Evolutionary conservation across 176 grass and related monocot species (phyloP).

Genomic region (Echinochloa phyllopogon): DNA sequence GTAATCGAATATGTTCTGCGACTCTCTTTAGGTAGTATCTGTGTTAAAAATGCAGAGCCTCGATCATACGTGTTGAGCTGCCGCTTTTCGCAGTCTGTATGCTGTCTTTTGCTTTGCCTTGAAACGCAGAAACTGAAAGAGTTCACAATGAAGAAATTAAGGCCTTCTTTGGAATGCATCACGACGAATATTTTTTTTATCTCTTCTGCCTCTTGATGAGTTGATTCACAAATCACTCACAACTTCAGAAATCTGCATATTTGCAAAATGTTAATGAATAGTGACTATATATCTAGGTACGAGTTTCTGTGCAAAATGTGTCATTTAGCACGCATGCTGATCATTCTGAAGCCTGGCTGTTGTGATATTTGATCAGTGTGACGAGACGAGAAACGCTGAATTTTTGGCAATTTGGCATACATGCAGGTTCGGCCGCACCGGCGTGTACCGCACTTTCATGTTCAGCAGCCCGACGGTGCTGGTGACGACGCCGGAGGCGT

Average conservation of each 20-base stretch:
- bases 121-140: background rate
- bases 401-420: background rate
- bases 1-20: background rate
- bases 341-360: background rate
- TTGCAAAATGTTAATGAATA: background rate
- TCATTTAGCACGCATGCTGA: background rate
- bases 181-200: too few relatives aligned
- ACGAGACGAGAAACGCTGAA: background rate
- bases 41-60: background rate
- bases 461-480: conserved; percentile 87
- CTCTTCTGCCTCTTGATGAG: too few relatives aligned
- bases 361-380: background rate
- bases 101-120: background rate
- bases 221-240: too few relatives aligned
- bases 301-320: too few relatives aligned
- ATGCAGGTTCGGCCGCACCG: conserved; percentile 63
- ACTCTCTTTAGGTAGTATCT: background rate
- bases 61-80: background rate
- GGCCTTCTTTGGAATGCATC: background rate
- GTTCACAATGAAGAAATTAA: background rate
- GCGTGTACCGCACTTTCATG: conserved; percentile 90
- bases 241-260: background rate
- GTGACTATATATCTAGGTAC: background rate
- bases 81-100: conserved; percentile 2
- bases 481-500: conserved; percentile 56